Evolutionary conservation across 2,329 filamentous ascomycete genomes (phyloP).

Genomic region (Cladosporium austrohemisphaericum): DNA sequence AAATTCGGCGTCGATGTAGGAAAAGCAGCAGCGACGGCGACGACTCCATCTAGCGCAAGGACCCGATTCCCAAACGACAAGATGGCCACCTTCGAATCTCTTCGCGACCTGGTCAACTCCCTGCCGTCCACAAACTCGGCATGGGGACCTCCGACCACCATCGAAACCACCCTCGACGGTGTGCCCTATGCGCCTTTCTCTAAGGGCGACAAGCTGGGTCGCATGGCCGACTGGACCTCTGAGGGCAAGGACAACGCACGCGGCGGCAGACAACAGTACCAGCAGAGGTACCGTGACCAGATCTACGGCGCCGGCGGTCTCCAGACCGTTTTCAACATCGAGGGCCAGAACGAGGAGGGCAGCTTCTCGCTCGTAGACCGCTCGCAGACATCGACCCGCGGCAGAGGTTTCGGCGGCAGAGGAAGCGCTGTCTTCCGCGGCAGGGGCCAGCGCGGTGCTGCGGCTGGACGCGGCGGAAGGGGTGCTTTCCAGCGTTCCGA

Average conservation of each 20-base stretch:
- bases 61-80: slow-evolving; percentile 21
- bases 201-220: slow-evolving; percentile 96
- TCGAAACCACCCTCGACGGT: slow-evolving; percentile 85
- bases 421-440: slow-evolving; percentile 87
- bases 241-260: slow-evolving; percentile 80
- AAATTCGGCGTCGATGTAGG: neutral
- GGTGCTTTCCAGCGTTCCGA: slow-evolving; percentile 71
- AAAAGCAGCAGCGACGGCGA: neutral
- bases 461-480: slow-evolving; percentile 63
- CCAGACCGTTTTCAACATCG: slow-evolving; percentile 76
- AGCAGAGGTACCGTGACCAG: slow-evolving; percentile 90
- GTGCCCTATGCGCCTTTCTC: slow-evolving; percentile 97
- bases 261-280: slow-evolving; percentile 82
- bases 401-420: slow-evolving; percentile 75
- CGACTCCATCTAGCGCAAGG: slow-evolving; percentile 8
- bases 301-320: slow-evolving; percentile 88
- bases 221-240: slow-evolving; percentile 97
- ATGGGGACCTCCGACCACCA: slow-evolving; percentile 82
- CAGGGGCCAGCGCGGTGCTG: slow-evolving; percentile 70
- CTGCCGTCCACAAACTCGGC: slow-evolving; percentile 42
- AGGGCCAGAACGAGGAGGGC: slow-evolving; percentile 85
- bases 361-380: slow-evolving; percentile 98
- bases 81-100: slow-evolving; percentile 44
- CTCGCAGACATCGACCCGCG: slow-evolving; percentile 78
- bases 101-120: slow-evolving; percentile 46